A percentile compares a stretch with the other conserved stretches of the same genome.
These are phyloP conservation scores for Carex kokanica DNA, from an alignment of 176 grass and related monocot genomes.

Conservation along the genomic window DNA sequence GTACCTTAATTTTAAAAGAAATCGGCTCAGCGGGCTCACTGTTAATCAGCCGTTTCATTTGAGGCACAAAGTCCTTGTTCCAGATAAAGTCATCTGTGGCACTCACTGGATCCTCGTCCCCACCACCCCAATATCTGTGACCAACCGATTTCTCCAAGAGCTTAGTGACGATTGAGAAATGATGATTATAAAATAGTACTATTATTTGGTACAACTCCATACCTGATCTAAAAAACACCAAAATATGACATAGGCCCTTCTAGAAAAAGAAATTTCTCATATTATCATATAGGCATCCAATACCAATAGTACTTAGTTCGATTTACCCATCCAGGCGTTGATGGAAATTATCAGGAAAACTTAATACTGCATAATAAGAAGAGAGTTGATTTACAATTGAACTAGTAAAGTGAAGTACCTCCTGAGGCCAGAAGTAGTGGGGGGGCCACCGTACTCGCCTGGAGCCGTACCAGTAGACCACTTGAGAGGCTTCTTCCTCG, in stretches of 20 bases:
- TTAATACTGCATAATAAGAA: not conserved
- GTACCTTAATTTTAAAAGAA: constrained; percentile 22
- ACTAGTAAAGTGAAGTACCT: constrained; percentile 33
- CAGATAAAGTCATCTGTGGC: constrained; percentile 93
- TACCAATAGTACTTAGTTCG: too few relatives aligned
- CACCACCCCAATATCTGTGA: constrained; percentile 59
- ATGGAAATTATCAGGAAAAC: not conserved
- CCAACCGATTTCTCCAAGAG: not conserved
- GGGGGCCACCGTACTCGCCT: constrained; percentile 70
- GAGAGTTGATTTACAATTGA: not conserved
- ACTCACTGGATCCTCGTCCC: constrained; percentile 77
- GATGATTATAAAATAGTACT: not conserved
- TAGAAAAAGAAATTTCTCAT: not conserved
- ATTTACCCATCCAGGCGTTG: not conserved
- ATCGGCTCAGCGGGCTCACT: constrained; percentile 43
- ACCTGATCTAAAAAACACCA: not conserved
- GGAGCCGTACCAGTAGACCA: constrained; percentile 87
- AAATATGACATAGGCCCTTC: not conserved
- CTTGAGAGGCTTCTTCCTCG: constrained; percentile 83
- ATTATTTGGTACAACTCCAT: not conserved
- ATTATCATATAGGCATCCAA: not conserved
- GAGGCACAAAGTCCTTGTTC: constrained; percentile 92
- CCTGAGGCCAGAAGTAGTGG: constrained; percentile 63
- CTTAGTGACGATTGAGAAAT: not conserved
- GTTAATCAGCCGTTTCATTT: constrained; percentile 61